Conservation (phyloP, 768 basidiomycete genomes). For the Agrocybe chaxingu region DNA sequence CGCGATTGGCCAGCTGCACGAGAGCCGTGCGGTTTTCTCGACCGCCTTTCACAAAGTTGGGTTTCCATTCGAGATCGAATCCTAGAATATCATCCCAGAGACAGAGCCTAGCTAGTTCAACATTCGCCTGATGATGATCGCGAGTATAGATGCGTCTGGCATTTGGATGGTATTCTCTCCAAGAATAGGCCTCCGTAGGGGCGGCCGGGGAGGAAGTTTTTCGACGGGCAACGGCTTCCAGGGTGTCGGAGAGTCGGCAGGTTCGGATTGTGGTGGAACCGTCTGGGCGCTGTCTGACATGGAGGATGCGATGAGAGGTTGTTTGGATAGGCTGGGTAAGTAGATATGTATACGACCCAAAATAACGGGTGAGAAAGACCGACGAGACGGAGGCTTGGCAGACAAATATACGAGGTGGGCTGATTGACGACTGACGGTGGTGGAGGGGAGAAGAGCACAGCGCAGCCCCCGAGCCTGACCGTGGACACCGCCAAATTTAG, state of each 20-base stretch:
- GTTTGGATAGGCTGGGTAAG: not conserved
- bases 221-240: conserved; percentile 11
- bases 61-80: conserved; percentile 82
- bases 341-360: not conserved
- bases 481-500: conserved; percentile 20
- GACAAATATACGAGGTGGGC: conserved; percentile 6
- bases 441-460: not conserved
- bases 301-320: not conserved
- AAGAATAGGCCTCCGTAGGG: conserved; percentile 35
- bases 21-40: conserved; percentile 68
- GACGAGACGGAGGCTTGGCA: conserved; percentile 19
- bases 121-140: conserved; percentile 29
- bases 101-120: conserved; percentile 22
- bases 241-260: not conserved
- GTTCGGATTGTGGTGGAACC: conserved; percentile 1
- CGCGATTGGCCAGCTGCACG: conserved; percentile 62
- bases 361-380: conserved; percentile 17
- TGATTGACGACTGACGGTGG: conserved; percentile 6
- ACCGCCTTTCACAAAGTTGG: conserved; percentile 49
- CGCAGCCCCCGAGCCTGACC: conserved; percentile 2
- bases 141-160: conserved; percentile 31
- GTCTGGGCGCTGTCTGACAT: not conserved
- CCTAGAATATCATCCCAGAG: conserved; percentile 44
- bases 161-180: conserved; percentile 28
- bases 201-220: conserved; percentile 23